Percentiles rank a stretch among this genome's conserved stretches.
phyloP scores from a whole-genome alignment of 2,329 filamentous ascomycete species.

The Hirsutella thompsonii region DNA sequence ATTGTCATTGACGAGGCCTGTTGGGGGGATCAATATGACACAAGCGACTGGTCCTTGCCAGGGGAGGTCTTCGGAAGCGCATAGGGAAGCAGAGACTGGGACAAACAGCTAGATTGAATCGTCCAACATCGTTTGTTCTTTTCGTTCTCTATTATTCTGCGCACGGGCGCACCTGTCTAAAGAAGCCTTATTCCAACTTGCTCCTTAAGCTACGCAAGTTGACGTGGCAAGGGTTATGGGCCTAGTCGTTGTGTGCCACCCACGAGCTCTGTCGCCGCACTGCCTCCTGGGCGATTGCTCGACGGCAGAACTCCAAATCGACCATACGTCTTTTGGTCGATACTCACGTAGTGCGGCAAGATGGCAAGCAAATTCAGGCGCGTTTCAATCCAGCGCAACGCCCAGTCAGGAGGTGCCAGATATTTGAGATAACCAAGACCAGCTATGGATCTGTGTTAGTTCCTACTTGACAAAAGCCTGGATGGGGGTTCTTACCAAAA shows the following conservation, averaged over 20 bases:
- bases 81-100: no score
- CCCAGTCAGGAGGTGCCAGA: conserved; percentile 78
- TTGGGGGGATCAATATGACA: no score
- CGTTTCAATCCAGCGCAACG: conserved; percentile 75
- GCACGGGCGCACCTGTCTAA: no score
- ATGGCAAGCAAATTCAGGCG: conserved; percentile 76
- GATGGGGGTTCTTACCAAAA: conserved; percentile 46
- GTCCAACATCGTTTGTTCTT: no score
- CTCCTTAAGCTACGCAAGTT: no score
- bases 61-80: no score
- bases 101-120: no score
- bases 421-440: conserved; percentile 83
- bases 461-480: background rate
- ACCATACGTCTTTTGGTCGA: conserved; percentile 93
- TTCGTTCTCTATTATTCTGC: no score
- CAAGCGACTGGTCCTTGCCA: no score
- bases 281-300: conserved; percentile 23
- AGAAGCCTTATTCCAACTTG: no score
- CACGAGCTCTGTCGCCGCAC: conserved; percentile 46
- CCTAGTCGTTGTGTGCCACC: conserved; percentile 54
- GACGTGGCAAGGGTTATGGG: conserved; percentile 29
- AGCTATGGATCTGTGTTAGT: conserved; percentile 30
- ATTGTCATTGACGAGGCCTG: no score
- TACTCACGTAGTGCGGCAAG: conserved; percentile 82
- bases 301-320: conserved; percentile 79